A percentile compares a stretch with the other conserved stretches of the same genome.
Conservation (phyloP, 2,329 filamentous ascomycete species). For the Myriosclerotinia scirpicola region DNA sequence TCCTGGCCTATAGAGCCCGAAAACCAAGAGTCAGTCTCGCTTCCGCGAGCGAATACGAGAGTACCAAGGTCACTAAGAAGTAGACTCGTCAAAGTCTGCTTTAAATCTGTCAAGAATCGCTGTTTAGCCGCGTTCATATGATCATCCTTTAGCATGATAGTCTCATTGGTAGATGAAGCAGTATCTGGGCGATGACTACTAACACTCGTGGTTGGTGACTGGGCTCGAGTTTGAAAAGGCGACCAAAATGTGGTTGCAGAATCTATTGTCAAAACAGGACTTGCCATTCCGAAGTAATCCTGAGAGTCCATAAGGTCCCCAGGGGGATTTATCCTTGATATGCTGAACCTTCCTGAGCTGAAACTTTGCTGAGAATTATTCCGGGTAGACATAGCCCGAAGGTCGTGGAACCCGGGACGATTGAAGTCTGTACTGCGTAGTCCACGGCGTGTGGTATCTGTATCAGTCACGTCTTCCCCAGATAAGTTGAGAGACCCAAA, state of each 20-base stretch:
- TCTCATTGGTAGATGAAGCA: conserved; percentile 66
- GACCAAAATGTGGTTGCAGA: conserved; percentile 86
- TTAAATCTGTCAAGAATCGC: conserved; percentile 74
- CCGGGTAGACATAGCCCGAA: conserved; percentile 58
- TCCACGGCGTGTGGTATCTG: conserved; percentile 37
- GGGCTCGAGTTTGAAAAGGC: conserved; percentile 67
- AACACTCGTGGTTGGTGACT: conserved; percentile 62
- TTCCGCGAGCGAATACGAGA: conserved; percentile 77
- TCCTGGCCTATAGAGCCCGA: conserved; percentile 61
- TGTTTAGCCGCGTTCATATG: conserved; percentile 67
- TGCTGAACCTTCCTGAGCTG: conserved; percentile 65
- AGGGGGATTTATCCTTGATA: conserved; percentile 56
- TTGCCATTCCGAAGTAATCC: conserved; percentile 68
- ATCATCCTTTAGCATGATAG: conserved; percentile 57
- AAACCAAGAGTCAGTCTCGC: conserved; percentile 92
- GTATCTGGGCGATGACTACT: conserved; percentile 64
- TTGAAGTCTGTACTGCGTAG: conserved; percentile 46
- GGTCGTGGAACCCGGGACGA: conserved; percentile 55
- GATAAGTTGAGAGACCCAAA: conserved; percentile 50
- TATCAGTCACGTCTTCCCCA: conserved; percentile 44
- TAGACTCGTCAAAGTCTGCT: conserved; percentile 78
- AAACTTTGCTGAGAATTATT: conserved; percentile 70
- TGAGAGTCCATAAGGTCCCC: conserved; percentile 68
- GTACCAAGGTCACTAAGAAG: conserved; percentile 87
- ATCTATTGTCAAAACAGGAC: conserved; percentile 70